Percentiles rank a stretch among this genome's conserved stretches.
phyloP scores from a whole-genome alignment of 129 eudicot genomes.

The Silybum marianum region DNA sequence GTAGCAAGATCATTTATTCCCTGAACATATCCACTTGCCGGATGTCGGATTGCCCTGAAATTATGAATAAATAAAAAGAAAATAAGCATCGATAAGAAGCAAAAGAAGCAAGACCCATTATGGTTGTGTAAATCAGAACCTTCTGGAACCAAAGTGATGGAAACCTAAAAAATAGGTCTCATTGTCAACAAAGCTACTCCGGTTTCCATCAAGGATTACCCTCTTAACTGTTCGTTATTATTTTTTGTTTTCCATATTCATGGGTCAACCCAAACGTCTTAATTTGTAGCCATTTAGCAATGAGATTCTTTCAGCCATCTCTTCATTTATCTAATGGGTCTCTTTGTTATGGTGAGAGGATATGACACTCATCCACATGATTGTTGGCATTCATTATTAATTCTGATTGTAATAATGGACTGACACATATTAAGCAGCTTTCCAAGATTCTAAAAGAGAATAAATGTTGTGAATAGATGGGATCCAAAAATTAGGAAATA shows the following conservation, averaged over 20 bases:
- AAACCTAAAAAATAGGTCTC: background rate
- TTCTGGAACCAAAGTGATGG: background rate
- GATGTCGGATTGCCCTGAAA: constrained; percentile 87
- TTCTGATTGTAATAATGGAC: background rate
- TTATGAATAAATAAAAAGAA: background rate
- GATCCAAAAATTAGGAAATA: background rate
- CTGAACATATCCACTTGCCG: constrained; percentile 85
- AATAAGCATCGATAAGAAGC: background rate
- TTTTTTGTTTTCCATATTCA: background rate
- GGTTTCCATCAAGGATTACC: background rate
- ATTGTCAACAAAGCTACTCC: background rate
- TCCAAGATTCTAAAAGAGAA: background rate
- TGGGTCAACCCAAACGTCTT: background rate
- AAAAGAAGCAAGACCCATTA: background rate
- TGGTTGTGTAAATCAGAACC: background rate
- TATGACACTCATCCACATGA: background rate
- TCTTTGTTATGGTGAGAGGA: background rate
- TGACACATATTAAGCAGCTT: background rate
- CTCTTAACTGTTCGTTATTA: background rate
- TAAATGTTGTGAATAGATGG: background rate
- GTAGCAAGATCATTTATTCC: constrained; percentile 84
- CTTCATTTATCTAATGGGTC: background rate
- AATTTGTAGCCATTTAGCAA: background rate
- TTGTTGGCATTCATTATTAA: background rate
- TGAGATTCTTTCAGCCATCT: background rate